Evolutionary conservation across 2,329 filamentous ascomycete species (phyloP), one percentile per base, ranked within the genome.

Genomic region (Colletotrichum ledebouriae): DNA sequence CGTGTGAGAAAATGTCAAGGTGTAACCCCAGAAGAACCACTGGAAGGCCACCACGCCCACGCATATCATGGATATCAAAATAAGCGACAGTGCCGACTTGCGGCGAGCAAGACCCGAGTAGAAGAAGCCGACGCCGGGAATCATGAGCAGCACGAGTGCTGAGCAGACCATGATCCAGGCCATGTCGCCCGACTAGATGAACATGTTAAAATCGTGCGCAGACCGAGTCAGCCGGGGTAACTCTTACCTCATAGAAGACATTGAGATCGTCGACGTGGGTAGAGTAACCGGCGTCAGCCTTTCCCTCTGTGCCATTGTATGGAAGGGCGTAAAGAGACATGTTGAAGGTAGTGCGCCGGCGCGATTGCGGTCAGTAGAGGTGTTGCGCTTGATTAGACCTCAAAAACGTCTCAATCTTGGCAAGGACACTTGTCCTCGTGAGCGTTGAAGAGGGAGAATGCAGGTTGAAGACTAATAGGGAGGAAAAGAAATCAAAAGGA

Each of bases 11-110:
- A 97, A 97, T 71, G 93, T 87, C 59, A 97, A 83, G 11, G 92
- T 95, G 80, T 95, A 97, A 55, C 94, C 94, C 94, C 94, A 97
- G 84, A 97, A 95, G 84, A 97, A 97, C 94, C 94, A 97, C 77
- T 97, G 93, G 81, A 97, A 97, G 57, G 89, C 90, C 69, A 94
- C 89, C 72, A 97, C 89, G 11, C 89, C 92, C 4, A 91, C 88
- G 15, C 92, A 90, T 83, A 97, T 91, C 82, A 97, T 87, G 13
- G 92, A 92, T 4, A 97, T 86, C 86, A 93, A 94, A 78, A 97
- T 91, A 70, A 97, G 86, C 17, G 93, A 93, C 62, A 97, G 85
- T 4, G 94, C 94, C 0, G 93, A 97, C 83, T 97, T 97, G 78
- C 94, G 89, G 64, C 94, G 90, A 15, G 94, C 93, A 15, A 97